phyloP scores from a whole-genome alignment of 176 grass and related monocot species.

The Rhynchospora pubera region DNA sequence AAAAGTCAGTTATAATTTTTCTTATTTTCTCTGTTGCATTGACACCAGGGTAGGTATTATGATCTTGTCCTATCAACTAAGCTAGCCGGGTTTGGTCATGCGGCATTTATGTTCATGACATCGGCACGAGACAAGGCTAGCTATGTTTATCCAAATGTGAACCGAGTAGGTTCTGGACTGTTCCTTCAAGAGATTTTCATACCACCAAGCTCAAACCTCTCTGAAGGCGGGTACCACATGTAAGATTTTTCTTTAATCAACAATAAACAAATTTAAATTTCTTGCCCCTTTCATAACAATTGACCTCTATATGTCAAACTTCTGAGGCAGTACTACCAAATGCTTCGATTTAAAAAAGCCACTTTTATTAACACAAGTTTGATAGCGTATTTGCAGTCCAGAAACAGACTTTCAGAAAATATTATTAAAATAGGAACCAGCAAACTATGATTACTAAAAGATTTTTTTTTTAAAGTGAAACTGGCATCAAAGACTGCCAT shows the following conservation, averaged over 20 bases:
- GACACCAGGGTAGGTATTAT: constrained; percentile 68
- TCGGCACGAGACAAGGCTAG: constrained; percentile 75
- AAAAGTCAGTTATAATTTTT: background rate
- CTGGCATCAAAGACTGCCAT: background rate
- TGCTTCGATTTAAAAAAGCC: background rate
- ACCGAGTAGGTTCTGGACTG: constrained; percentile 55
- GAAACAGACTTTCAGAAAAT: background rate
- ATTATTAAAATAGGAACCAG: background rate
- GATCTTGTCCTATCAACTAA: constrained; percentile 74
- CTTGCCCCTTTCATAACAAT: background rate
- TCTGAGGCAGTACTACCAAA: background rate
- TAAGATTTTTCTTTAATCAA: constrained; percentile 24
- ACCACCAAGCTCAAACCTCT: constrained; percentile 46
- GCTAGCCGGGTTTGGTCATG: constrained; percentile 64
- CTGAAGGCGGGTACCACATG: constrained; percentile 74
- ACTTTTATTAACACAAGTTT: background rate
- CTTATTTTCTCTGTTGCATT: background rate
- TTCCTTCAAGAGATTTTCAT: constrained; percentile 65
- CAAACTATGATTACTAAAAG: background rate
- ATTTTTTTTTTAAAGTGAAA: background rate
- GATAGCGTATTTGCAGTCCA: background rate
- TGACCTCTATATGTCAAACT: background rate
- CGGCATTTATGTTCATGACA: constrained; percentile 84
- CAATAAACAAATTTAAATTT: background rate
- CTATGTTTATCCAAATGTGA: constrained; percentile 86